These are phyloP conservation scores for Oidium heveae DNA, from an alignment of 2,329 filamentous ascomycete genomes.

Conservation along the genomic window DNA sequence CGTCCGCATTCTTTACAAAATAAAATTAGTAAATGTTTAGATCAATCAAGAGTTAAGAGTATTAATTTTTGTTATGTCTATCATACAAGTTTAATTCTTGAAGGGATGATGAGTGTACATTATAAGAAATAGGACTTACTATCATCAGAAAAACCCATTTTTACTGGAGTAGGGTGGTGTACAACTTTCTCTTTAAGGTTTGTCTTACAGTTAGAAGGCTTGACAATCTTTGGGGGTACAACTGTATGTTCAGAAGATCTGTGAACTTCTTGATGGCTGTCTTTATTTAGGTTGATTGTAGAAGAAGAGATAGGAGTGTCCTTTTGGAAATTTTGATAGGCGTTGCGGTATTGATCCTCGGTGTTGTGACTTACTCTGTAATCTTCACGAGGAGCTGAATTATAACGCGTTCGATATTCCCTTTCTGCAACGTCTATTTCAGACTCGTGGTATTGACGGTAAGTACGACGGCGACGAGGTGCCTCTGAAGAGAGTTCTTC, in stretches of 20 bases:
- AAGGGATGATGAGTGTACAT: too few species aligned
- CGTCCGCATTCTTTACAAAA: constrained; percentile 3
- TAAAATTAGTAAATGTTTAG: constrained; percentile 9
- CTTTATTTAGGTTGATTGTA: background rate
- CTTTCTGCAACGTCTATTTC: constrained; percentile 37
- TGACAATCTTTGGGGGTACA: constrained; percentile 13
- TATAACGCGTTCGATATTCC: constrained; percentile 37
- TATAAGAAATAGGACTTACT: constrained; percentile 15
- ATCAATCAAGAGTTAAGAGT: background rate
- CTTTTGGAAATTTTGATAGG: constrained; percentile 6
- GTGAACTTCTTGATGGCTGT: background rate
- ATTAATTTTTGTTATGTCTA: too few species aligned
- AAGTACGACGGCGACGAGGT: constrained; percentile 5
- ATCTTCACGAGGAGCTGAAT: constrained; percentile 18
- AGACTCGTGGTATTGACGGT: constrained; percentile 7
- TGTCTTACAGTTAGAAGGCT: constrained; percentile 3
- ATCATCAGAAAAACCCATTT: constrained; percentile 61
- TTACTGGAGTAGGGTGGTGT: constrained; percentile 7
- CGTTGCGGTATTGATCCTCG: background rate
- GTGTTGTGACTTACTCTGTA: background rate
- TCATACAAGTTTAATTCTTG: too few species aligned
- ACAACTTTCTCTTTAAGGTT: constrained; percentile 10
- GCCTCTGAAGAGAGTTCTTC: too few species aligned
- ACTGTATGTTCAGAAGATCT: constrained; percentile 12
- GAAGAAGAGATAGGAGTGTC: constrained; percentile 10